Percentiles rank a stretch among this genome's conserved stretches.
These are phyloP conservation scores for Phlebiopsis flavidoalba DNA, from an alignment of 768 basidiomycete genomes.

Conservation along the genomic window DNA sequence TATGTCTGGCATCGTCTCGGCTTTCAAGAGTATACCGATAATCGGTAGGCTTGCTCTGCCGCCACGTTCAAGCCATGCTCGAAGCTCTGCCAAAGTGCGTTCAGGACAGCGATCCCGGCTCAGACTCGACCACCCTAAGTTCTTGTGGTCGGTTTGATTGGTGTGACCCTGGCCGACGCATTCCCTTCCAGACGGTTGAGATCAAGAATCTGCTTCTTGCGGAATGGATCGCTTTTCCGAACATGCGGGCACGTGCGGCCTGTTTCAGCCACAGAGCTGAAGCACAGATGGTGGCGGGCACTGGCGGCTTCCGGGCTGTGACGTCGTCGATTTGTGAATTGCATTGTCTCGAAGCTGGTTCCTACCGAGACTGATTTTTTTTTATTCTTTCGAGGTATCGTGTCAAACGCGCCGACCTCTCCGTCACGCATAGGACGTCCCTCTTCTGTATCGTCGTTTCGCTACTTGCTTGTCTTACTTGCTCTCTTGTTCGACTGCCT, in stretches of 20 bases:
- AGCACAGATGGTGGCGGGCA: conserved; percentile 84
- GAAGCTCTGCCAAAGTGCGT: conserved; percentile 77
- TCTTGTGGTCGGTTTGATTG: conserved; percentile 81
- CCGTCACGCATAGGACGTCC: conserved; percentile 45
- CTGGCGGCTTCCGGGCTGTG: too few species aligned
- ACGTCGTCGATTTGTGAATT: too few species aligned
- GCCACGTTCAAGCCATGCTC: conserved; percentile 68
- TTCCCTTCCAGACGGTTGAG: conserved; percentile 78
- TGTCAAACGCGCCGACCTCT: conserved; percentile 79
- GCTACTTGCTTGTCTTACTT: not conserved
- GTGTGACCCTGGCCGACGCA: conserved; percentile 88
- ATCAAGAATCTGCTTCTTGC: conserved; percentile 74
- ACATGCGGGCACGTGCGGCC: conserved; percentile 65
- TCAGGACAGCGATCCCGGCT: conserved; percentile 76
- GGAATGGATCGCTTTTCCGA: conserved; percentile 76
- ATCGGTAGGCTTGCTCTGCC: conserved; percentile 63
- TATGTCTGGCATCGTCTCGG: conserved; percentile 93
- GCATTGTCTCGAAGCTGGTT: too few species aligned
- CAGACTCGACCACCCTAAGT: conserved; percentile 71
- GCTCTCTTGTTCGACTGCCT: conserved; percentile 9
- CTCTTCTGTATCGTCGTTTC: not conserved
- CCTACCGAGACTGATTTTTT: not conserved
- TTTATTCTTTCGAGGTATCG: conserved; percentile 43
- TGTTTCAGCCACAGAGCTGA: conserved; percentile 74
- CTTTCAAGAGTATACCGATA: conserved; percentile 78